Conservation (phyloP, 345 rosid species). For the Limnanthes douglasii region DNA sequence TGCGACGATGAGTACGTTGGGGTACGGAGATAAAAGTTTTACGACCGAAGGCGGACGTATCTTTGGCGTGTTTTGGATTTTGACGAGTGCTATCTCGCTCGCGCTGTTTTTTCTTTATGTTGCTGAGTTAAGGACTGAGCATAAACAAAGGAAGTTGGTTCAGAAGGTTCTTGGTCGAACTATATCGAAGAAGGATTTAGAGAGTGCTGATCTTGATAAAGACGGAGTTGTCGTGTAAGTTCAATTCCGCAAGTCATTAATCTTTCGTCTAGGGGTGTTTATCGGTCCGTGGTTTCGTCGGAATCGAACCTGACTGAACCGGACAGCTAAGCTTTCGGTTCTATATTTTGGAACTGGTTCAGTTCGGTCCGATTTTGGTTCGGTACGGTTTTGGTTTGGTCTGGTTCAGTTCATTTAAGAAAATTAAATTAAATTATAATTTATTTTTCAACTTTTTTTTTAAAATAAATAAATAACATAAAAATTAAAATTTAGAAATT, state of each 20-base stretch:
- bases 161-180: constrained; percentile 15
- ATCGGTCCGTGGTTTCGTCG: no score
- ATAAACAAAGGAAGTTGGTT: constrained; percentile 15
- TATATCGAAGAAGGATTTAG: constrained; percentile 20
- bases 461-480: no score
- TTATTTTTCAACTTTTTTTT: no score
- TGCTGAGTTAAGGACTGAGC: constrained; percentile 24
- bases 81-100: constrained; percentile 30
- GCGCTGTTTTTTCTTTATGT: constrained; percentile 40
- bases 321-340: no score
- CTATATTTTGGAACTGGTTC: no score
- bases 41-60: constrained; percentile 23
- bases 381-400: no score
- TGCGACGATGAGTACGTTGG: constrained; percentile 38
- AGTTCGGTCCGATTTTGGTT: no score
- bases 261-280: background rate
- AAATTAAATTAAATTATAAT: background rate
- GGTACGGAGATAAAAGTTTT: constrained; percentile 48
- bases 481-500: no score
- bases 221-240: background rate
- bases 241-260: background rate
- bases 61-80: constrained; percentile 42
- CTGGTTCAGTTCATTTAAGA: background rate
- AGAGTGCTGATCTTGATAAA: constrained; percentile 18
- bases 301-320: no score